A percentile compares a stretch with the other conserved stretches of the same genome.
Evolutionary conservation across 2,329 filamentous ascomycete species (phyloP).

Genomic region (Ophiostoma himal-ulmi): DNA sequence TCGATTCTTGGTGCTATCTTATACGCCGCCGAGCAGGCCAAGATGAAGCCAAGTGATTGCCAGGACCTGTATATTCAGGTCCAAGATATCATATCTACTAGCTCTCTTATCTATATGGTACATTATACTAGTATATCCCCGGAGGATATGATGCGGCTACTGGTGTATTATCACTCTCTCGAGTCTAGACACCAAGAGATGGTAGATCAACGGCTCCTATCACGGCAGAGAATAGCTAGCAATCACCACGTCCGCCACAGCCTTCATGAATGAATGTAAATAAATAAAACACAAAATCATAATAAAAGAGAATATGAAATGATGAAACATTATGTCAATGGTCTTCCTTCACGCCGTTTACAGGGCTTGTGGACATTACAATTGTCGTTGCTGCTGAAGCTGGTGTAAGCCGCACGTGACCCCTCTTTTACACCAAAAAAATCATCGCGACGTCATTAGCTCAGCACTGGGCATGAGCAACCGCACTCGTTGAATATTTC

Average conservation of each 20-base stretch:
- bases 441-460: constrained; percentile 11
- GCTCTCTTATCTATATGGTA: background rate
- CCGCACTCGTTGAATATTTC: background rate
- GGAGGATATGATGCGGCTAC: background rate
- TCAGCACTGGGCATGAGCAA: background rate
- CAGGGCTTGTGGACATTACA: background rate
- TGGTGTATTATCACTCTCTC: background rate
- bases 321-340: too few species aligned
- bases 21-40: background rate
- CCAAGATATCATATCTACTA: background rate
- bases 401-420: constrained; percentile 5
- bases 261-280: too few species aligned
- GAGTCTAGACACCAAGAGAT: background rate
- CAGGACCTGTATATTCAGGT: background rate
- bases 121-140: background rate
- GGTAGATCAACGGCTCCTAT: background rate
- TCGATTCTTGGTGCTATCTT: background rate
- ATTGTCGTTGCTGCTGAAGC: background rate
- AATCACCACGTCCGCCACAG: background rate
- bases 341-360: too few species aligned
- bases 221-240: background rate
- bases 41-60: background rate
- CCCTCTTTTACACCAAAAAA: background rate
- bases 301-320: too few species aligned
- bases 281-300: too few species aligned